phyloP scores from a whole-genome alignment of 345 rosid species.

The Syzygium oleosum region DNA sequence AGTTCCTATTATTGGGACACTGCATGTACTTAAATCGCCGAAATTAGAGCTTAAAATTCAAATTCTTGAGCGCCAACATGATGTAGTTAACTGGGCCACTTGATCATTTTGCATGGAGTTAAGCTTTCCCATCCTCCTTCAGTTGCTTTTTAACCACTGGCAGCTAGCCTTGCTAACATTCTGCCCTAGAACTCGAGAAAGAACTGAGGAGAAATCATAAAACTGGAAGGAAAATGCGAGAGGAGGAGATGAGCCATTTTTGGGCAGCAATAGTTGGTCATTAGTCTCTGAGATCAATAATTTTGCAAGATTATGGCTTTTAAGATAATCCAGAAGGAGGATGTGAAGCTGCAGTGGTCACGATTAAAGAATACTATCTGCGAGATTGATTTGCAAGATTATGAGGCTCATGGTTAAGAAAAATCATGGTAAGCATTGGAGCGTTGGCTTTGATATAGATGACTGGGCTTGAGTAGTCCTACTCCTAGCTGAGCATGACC shows the following conservation, averaged over 20 bases:
- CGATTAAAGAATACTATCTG: not conserved
- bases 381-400: not conserved
- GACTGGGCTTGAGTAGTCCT: not conserved
- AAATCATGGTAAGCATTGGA: not conserved
- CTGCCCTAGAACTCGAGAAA: not conserved
- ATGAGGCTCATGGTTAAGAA: not conserved
- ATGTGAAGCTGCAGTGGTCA: not conserved
- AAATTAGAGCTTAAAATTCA: not conserved
- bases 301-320: not conserved
- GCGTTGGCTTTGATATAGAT: not conserved
- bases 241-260: not conserved
- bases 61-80: not conserved
- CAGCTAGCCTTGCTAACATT: not conserved
- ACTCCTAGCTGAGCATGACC: not conserved
- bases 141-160: not conserved
- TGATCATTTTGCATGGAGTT: not conserved
- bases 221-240: not conserved
- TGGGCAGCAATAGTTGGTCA: not conserved
- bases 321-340: not conserved
- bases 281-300: not conserved
- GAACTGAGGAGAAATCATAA: not conserved
- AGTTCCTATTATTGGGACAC: not conserved
- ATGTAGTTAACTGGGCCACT: not conserved
- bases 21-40: not conserved
- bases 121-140: not conserved